These are phyloP conservation scores for Chytriomyces sp. DNA, from an alignment of 192 early-diverging fungal species.

Conservation along the genomic window DNA sequence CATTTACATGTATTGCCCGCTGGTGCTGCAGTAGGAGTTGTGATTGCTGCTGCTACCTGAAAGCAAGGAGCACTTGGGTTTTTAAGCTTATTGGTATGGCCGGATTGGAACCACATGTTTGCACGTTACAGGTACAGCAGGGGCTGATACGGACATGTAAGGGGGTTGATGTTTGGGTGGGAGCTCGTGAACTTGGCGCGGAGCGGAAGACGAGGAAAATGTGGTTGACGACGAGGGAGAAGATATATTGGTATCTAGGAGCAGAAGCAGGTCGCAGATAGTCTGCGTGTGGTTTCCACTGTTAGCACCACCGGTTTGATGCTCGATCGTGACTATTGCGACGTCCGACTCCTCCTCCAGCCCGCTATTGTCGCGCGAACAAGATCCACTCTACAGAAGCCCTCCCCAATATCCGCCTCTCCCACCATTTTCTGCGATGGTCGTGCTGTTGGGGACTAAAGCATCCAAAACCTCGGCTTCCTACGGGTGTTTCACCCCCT, in stretches of 20 bases:
- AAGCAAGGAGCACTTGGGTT: conserved; percentile 4
- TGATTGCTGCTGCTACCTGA: conserved; percentile 31
- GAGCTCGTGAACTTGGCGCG: not conserved
- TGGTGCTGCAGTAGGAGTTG: conserved; percentile 32
- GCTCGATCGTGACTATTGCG: not conserved
- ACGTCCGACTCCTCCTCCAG: too few relatives aligned
- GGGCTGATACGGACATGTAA: not conserved
- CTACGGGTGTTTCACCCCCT: not conserved
- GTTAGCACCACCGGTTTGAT: not conserved
- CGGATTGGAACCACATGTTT: not conserved
- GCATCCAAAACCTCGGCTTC: not conserved
- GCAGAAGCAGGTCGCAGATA: not conserved
- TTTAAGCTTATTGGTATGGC: not conserved
- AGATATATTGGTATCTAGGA: not conserved
- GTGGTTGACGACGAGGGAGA: not conserved
- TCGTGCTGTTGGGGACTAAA: not conserved
- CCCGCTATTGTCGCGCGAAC: too few relatives aligned
- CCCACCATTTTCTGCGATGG: not conserved
- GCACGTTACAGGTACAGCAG: not conserved
- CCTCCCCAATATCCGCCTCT: not conserved
- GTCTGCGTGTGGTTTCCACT: not conserved
- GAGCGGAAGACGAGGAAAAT: not conserved
- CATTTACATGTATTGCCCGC: conserved; percentile 14
- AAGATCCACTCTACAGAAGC: not conserved
- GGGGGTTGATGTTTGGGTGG: not conserved